A percentile compares a stretch with the other conserved stretches of the same genome.
These are phyloP conservation scores for Pythium dissotocum DNA, from an alignment of 352 stramenopile species.

Conservation along the genomic window DNA sequence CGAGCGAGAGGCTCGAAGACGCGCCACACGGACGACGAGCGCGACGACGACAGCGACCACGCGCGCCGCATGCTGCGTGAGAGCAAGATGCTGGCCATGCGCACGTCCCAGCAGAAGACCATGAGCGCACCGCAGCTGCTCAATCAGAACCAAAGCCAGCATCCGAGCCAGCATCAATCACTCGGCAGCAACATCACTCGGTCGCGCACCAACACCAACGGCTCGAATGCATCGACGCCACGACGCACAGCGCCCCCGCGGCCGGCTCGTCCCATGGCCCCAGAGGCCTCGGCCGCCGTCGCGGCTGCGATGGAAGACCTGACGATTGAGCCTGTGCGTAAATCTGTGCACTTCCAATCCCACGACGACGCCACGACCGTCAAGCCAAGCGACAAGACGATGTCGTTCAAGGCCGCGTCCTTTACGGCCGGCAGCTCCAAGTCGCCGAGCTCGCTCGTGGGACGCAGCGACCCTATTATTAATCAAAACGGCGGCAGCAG, in stretches of 20 bases:
- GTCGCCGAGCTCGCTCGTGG: neutral
- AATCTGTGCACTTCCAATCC: constrained; percentile 16
- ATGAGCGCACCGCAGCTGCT: constrained; percentile 25
- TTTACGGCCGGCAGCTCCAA: neutral
- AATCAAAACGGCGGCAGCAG: neutral
- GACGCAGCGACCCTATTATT: constrained; percentile 6
- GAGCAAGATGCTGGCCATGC: constrained; percentile 73
- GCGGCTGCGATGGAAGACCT: constrained; percentile 6
- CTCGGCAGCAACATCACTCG: neutral
- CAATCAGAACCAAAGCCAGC: neutral
- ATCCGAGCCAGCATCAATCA: neutral
- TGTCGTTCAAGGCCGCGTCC: constrained; percentile 1
- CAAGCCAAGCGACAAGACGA: constrained; percentile 11
- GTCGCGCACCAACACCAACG: constrained; percentile 5
- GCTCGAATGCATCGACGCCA: constrained; percentile 11
- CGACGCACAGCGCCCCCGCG: constrained; percentile 14
- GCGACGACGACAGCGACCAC: constrained; percentile 27
- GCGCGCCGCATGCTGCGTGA: constrained; percentile 50
- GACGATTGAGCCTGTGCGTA: neutral
- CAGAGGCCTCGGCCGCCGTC: constrained; percentile 11
- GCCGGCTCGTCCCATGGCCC: constrained; percentile 15
- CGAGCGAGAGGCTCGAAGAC: neutral
- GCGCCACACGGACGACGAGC: constrained; percentile 24
- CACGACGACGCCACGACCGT: neutral
- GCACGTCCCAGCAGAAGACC: constrained; percentile 29